These are phyloP conservation scores for Sophora flavescens DNA, from an alignment of 306 rosid genomes.

Conservation along the genomic window DNA sequence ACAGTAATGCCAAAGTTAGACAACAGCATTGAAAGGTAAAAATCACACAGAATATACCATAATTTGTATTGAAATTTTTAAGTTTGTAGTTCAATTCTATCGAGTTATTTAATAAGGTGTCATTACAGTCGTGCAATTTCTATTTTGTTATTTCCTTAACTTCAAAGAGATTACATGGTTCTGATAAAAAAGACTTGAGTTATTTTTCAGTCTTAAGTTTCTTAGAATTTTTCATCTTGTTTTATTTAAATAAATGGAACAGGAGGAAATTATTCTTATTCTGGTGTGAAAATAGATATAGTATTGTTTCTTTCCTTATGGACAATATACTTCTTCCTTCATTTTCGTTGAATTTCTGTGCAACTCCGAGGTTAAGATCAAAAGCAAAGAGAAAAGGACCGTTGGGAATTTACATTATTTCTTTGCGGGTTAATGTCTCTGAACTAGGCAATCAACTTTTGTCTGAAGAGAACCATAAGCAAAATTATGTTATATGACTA, in stretches of 20 bases:
- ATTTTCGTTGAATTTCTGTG: slow-evolving; percentile 6
- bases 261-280: background rate
- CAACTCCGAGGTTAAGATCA: slow-evolving; percentile 7
- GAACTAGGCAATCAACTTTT: slow-evolving; percentile 7
- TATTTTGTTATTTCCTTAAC: background rate
- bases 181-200: background rate
- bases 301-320: background rate
- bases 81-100: background rate
- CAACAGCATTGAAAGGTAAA: slow-evolving; percentile 1
- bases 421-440: background rate
- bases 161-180: slow-evolving; percentile 5
- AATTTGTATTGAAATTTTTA: background rate
- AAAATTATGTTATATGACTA: slow-evolving; percentile 4
- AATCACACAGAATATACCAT: background rate
- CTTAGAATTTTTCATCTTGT: slow-evolving; percentile 17
- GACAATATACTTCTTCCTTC: background rate
- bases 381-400: slow-evolving; percentile 17
- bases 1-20: background rate
- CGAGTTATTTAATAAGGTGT: background rate
- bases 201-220: slow-evolving; percentile 24
- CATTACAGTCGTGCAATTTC: slow-evolving; percentile 15
- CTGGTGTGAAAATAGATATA: background rate
- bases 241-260: slow-evolving; percentile 8
- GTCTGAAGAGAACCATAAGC: slow-evolving; percentile 1
- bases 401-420: background rate